Base-by-base conservation (phyloP, 768 basidiomycete species). In the Suillus ampliporus region DNA sequence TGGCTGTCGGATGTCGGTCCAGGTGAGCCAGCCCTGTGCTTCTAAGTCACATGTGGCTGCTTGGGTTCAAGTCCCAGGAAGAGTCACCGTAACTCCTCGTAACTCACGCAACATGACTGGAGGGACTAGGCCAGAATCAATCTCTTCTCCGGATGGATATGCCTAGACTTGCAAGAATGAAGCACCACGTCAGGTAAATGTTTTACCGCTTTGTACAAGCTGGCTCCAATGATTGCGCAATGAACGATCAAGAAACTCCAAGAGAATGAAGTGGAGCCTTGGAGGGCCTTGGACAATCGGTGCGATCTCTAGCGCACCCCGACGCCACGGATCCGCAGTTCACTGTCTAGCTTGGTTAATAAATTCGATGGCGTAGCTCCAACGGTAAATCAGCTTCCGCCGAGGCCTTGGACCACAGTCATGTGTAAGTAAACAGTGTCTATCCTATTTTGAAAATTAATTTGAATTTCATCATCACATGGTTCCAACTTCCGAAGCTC, bases 261-360 rank as follows among this genome's bases (percentile, higher is more conserved):
- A 23, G 19, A 34, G 31, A 47, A 38, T 38, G 35, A 37, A 54
- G 21, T 9, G 21, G 52, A 37, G 4, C 21, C 4, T 10, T 26
- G 53, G 37, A 23, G 11, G 15, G n/a, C n/a, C n/a, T n/a, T n/a
- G n/a, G n/a, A n/a, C n/a, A n/a, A 40, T 26, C 54, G 54, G 54
- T 19, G 11, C 54, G 54, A 2, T 40, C 6, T 7, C 50, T 19
- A 28, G 28, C 5, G 3, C 5, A 31, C 10, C 5, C 50, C 50
- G 31, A 31, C 19, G 19, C 19, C 0, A 31, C 19, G 54, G 54
- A 19, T 40, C 38, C 17, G 38, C 54, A 40, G 10, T 26, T 40
- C 11, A 38, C 37, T 54, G 5, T 56, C 17, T 54, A 11, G 37
- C 23, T 54, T 23, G 37, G 5, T 13, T 41, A 17, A 10, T 7